phyloP scores from a whole-genome alignment of 2,329 filamentous ascomycete species.

The Xylariomycetidae sp. region DNA sequence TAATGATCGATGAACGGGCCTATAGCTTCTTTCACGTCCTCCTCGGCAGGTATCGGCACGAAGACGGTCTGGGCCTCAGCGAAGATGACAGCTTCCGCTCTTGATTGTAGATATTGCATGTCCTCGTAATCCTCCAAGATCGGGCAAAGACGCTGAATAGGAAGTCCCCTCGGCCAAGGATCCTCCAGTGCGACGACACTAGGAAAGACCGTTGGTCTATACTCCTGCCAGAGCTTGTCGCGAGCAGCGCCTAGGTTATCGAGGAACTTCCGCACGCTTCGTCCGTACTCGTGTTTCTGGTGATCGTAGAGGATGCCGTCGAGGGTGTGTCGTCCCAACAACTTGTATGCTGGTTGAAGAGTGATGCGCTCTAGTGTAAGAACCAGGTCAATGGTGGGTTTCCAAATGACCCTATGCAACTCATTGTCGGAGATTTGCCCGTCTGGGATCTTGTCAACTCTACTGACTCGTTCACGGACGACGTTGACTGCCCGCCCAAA shows the following conservation, averaged over 20 bases:
- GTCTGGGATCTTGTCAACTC: background rate
- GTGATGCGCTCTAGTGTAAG: constrained; percentile 18
- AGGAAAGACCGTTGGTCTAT: constrained; percentile 5
- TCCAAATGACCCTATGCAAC: constrained; percentile 19
- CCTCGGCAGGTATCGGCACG: constrained; percentile 8
- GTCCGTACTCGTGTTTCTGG: too few species aligned
- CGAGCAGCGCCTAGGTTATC: constrained; percentile 14
- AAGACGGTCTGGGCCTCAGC: constrained; percentile 4
- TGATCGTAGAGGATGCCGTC: background rate
- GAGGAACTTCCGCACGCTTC: constrained; percentile 8
- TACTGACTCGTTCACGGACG: background rate
- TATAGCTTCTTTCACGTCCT: constrained; percentile 10
- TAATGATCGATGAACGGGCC: constrained; percentile 16
- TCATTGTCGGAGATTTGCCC: constrained; percentile 6
- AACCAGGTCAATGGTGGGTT: constrained; percentile 24
- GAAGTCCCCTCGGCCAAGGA: constrained; percentile 15
- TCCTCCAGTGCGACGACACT: constrained; percentile 1
- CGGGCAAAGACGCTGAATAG: constrained; percentile 8
- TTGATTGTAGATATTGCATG: constrained; percentile 16
- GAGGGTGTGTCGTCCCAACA: background rate
- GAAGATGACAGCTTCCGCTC: constrained; percentile 15
- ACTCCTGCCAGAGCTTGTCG: constrained; percentile 13
- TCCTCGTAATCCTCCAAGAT: background rate
- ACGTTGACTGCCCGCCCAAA: background rate
- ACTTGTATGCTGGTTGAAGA: constrained; percentile 6